Evolutionary conservation across 2,329 filamentous ascomycete species (phyloP).

Genomic region (Hymenoscyphus scutula): DNA sequence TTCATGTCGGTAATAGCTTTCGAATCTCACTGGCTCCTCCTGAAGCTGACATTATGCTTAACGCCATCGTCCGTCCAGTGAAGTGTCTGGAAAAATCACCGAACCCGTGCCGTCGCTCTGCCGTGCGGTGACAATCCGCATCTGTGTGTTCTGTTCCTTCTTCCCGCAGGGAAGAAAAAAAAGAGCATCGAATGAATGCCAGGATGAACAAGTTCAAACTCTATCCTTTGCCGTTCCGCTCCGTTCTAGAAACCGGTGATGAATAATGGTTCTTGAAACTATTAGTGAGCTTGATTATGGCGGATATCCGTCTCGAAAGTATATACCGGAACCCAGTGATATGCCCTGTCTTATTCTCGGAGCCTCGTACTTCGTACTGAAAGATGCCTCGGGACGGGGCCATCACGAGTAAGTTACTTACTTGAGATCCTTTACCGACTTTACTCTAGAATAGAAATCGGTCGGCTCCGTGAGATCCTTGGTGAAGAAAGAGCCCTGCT

Average conservation of each 20-base stretch:
- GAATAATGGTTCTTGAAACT: background rate
- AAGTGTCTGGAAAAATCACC: conserved; percentile 9
- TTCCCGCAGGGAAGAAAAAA: background rate
- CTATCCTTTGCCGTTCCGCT: background rate
- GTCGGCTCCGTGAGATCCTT: background rate
- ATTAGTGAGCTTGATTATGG: background rate
- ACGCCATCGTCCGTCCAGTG: conserved; percentile 8
- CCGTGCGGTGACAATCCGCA: conserved; percentile 1
- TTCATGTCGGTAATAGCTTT: background rate
- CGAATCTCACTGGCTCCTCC: background rate
- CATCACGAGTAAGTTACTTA: background rate
- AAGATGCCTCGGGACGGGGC: conserved; percentile 1
- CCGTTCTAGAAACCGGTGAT: background rate
- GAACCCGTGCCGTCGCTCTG: conserved; percentile 9
- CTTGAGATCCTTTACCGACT: background rate
- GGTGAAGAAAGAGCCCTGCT: background rate
- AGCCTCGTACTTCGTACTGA: background rate
- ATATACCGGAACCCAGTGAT: background rate
- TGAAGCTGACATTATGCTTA: conserved; percentile 18
- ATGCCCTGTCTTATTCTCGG: background rate
- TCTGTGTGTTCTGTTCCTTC: background rate
- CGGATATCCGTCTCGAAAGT: background rate
- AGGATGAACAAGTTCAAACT: background rate
- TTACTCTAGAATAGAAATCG: too few relatives aligned
- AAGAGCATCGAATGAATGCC: too few relatives aligned